Evolutionary conservation across 1,284 basidiomycete species (phyloP).

Genomic region (Melanopsichium pennsylvanicum): DNA sequence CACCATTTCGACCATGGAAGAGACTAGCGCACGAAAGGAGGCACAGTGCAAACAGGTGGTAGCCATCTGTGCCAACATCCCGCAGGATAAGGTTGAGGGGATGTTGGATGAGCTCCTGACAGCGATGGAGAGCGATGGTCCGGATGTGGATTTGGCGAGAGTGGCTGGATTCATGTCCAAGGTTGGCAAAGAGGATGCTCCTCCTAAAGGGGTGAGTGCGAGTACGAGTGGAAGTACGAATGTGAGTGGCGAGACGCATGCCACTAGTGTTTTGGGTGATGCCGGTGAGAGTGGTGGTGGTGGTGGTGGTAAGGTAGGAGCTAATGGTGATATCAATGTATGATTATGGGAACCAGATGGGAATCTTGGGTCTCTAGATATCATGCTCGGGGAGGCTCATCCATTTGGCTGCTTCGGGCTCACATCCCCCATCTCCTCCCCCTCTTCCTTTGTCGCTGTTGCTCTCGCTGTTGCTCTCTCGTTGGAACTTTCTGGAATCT

Average conservation of each 20-base stretch:
- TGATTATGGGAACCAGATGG: too few relatives aligned
- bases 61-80: conserved; percentile 84
- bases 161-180: conserved; percentile 85
- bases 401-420: too few relatives aligned
- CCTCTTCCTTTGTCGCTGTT: too few relatives aligned
- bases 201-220: conserved; percentile 5
- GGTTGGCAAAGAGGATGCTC: conserved; percentile 14
- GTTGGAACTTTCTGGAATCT: background rate
- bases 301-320: too few relatives aligned
- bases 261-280: conserved; percentile 8
- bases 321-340: too few relatives aligned
- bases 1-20: conserved; percentile 80
- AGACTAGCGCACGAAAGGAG: conserved; percentile 78
- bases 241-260: conserved; percentile 7
- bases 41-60: conserved; percentile 90
- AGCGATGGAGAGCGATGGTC: conserved; percentile 85
- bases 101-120: conserved; percentile 86
- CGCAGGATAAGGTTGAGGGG: conserved; percentile 87
- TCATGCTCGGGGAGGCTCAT: too few relatives aligned
- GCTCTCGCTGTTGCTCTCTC: too few relatives aligned
- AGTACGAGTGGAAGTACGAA: conserved; percentile 6
- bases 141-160: conserved; percentile 80
- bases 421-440: too few relatives aligned
- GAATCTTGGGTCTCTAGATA: too few relatives aligned
- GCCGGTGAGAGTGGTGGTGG: too few relatives aligned